Evolutionary conservation across 441 rosid species (phyloP).

Genomic region (Populus hybrid): DNA sequence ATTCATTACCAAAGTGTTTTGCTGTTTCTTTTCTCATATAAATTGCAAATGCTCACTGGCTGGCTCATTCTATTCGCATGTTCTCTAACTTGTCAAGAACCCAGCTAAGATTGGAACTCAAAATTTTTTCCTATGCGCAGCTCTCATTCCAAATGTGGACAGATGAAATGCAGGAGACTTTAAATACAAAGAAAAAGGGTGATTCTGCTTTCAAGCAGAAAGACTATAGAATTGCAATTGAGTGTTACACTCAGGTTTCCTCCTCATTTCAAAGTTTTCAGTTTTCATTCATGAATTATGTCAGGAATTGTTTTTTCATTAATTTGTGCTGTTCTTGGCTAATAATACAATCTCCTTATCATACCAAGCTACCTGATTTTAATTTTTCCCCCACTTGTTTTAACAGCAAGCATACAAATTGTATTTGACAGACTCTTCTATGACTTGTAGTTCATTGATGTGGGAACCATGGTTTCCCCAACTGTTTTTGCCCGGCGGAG

Average conservation of each 20-base stretch:
- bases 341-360: not conserved
- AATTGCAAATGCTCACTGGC: not conserved
- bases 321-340: not conserved
- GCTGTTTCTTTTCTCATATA: not conserved
- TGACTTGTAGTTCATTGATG: conserved; percentile 55
- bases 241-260: conserved; percentile 73
- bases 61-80: not conserved
- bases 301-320: not conserved
- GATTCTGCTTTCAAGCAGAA: conserved; percentile 80
- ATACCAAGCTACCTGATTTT: not conserved
- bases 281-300: not conserved
- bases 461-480: conserved; percentile 69
- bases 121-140: conserved; percentile 35
- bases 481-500: conserved; percentile 78
- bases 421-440: not conserved
- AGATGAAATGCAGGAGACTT: conserved; percentile 84
- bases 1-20: not conserved
- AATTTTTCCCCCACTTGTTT: not conserved
- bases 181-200: conserved; percentile 80
- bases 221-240: conserved; percentile 59
- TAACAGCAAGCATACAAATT: not conserved
- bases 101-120: not conserved
- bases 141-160: conserved; percentile 99
- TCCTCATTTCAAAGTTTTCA: not conserved
- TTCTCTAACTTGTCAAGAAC: not conserved